Evolutionary conservation across 2,329 filamentous ascomycete species (phyloP).

Genomic region (Cercospora sojina): DNA sequence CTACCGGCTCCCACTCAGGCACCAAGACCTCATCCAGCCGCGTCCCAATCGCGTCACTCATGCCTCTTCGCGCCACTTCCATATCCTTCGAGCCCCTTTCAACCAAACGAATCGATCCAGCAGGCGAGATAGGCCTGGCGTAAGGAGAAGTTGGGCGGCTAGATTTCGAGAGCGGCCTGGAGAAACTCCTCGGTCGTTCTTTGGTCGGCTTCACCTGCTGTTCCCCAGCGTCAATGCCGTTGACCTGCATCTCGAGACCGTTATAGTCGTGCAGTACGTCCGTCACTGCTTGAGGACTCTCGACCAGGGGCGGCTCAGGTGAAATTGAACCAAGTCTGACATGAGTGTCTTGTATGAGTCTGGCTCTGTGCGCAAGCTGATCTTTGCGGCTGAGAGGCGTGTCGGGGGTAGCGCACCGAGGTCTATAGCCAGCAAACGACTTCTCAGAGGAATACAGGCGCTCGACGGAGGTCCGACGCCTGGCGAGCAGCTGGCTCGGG

Average conservation of each 20-base stretch:
- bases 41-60: conserved; percentile 3
- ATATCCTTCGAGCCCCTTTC: conserved; percentile 3
- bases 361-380: conserved; percentile 15
- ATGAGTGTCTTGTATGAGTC: conserved; percentile 15
- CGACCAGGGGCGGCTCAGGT: conserved; percentile 3
- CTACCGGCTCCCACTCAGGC: conserved; percentile 11
- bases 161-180: neutral
- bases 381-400: conserved; percentile 16
- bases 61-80: neutral
- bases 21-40: conserved; percentile 13
- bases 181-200: conserved; percentile 9
- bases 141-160: conserved; percentile 4
- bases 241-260: neutral
- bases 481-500: neutral
- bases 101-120: conserved; percentile 15
- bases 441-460: neutral
- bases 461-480: neutral
- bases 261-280: neutral
- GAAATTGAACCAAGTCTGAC: conserved; percentile 9
- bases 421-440: neutral
- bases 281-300: neutral
- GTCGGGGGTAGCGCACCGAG: conserved; percentile 12
- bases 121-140: conserved; percentile 11
- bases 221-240: neutral
- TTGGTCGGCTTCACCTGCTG: neutral